Evolutionary conservation across 257 asterid genomes (phyloP), one percentile per base, ranked within the genome.

Genomic region (Schizonepeta tenuifolia): DNA sequence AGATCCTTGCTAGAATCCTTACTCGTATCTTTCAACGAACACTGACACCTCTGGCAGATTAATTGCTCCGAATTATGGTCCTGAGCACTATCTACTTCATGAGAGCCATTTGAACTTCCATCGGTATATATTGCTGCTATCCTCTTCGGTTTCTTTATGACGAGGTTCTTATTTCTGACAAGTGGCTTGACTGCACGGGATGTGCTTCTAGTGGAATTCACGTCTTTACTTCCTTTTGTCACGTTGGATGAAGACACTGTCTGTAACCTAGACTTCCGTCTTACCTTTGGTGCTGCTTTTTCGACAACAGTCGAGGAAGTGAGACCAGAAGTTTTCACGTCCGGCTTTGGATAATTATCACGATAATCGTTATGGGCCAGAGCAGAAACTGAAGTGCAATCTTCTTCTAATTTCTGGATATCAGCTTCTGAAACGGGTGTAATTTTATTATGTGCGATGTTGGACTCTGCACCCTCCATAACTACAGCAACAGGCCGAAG

Each of bases 31-130:
- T 59, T 83, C 78, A 88, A 76, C 74, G 96, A 77, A 77, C 97
- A 94, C 76, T 82, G 93, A 75, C 98, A 94, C 75, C 81, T 91
- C 72, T 88, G 95, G 81, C 98, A 94, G 80, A 93, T 75, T 66
- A 84, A 51, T 49, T 78, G 82, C 72, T 64, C 82, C 28, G 89
- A 51, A 13, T 28, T 70, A 51, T 70, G 72, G 61, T 69, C 86
- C 53, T 64, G 35, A 21, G 43, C 74, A 35, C 50, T 74, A 24
- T 76, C 61, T 63, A 67, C 83, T 61, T 71, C 87, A 50, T 43
- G 13, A 51, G 81, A 70, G 60, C 74, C 21, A 54, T 74, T 51
- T 13, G 79, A 74, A 67, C 26, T 68, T 55, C 41, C 76, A 49
- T 72, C 76, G 9, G 69, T 67, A 54, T 72, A 62, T 54, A 65